Percentiles rank a stretch among this genome's conserved stretches.
Conservation (phyloP, 306 rosid species). For the Glycine latifolia region DNA sequence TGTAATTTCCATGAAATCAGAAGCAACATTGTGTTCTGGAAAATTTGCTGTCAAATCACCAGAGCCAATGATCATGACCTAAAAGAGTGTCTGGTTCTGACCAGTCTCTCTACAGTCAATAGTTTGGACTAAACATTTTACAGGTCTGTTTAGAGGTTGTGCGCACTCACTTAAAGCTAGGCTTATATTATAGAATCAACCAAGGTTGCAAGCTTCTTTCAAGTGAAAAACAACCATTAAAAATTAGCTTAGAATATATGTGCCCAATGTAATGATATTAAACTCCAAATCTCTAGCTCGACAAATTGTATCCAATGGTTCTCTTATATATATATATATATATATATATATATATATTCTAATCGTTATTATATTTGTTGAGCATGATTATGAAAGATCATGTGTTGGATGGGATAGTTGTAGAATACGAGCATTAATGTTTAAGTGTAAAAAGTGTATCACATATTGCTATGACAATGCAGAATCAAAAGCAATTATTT, state of each 20-base stretch:
- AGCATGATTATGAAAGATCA: conserved; percentile 49
- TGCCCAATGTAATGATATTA: neutral
- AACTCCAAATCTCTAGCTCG: neutral
- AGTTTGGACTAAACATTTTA: too few species aligned
- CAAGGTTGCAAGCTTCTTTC: too few species aligned
- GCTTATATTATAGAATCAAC: too few species aligned
- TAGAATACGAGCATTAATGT: conserved; percentile 42
- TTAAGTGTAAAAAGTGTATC: conserved; percentile 35
- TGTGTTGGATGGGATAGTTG: conserved; percentile 48
- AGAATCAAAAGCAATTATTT: conserved; percentile 62
- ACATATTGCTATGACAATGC: conserved; percentile 49
- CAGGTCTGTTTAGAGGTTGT: too few species aligned
- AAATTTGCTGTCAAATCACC: too few species aligned
- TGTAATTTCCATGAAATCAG: too few species aligned
- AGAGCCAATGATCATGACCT: too few species aligned
- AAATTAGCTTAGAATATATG: neutral
- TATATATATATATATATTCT: conserved; percentile 7
- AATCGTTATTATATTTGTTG: conserved; percentile 43
- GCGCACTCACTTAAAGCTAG: too few species aligned
- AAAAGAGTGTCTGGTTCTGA: too few species aligned
- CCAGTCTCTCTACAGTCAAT: too few species aligned
- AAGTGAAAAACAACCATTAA: too few species aligned
- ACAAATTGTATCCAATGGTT: neutral
- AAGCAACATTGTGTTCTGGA: too few species aligned
- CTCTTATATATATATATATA: neutral